A percentile compares a stretch with the other conserved stretches of the same genome.
Evolutionary conservation across 2,329 filamentous ascomycete species (phyloP).

Genomic region (Diaporthe eres): DNA sequence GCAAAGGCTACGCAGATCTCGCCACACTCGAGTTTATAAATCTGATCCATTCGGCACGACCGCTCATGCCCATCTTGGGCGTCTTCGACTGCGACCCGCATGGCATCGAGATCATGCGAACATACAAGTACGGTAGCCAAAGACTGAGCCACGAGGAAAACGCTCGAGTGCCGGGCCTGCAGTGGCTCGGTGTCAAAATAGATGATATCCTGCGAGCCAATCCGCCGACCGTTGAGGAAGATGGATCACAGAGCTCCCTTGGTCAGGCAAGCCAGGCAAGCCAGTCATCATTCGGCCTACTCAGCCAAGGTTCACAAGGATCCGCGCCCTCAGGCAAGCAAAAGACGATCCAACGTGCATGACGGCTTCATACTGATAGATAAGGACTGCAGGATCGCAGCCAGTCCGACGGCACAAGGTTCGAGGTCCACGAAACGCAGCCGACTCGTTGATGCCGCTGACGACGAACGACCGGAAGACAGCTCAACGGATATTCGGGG

Average conservation of each 20-base stretch:
- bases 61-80: conserved; percentile 70
- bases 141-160: conserved; percentile 72
- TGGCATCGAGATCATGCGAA: conserved; percentile 80
- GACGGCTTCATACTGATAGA: background rate
- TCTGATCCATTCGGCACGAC: conserved; percentile 61
- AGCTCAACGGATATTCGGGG: conserved; percentile 67
- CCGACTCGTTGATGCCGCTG: conserved; percentile 55
- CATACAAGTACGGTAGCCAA: conserved; percentile 80
- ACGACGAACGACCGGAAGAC: conserved; percentile 70
- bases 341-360: background rate
- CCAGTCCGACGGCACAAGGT: background rate
- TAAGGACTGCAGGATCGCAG: conserved; percentile 1
- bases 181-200: conserved; percentile 75
- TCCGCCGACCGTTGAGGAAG: background rate
- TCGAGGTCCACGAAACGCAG: background rate
- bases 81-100: conserved; percentile 85
- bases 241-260: conserved; percentile 15
- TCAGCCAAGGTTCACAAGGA: conserved; percentile 41
- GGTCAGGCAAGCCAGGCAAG: conserved; percentile 38
- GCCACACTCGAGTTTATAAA: conserved; percentile 76
- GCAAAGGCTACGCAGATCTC: conserved; percentile 86
- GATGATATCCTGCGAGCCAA: conserved; percentile 53
- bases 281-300: conserved; percentile 37
- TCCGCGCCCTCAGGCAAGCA: conserved; percentile 39
- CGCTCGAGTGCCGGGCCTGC: conserved; percentile 63